phyloP scores from a whole-genome alignment of 805 yeast genomes.

The Candida arabinofermentans region DNA sequence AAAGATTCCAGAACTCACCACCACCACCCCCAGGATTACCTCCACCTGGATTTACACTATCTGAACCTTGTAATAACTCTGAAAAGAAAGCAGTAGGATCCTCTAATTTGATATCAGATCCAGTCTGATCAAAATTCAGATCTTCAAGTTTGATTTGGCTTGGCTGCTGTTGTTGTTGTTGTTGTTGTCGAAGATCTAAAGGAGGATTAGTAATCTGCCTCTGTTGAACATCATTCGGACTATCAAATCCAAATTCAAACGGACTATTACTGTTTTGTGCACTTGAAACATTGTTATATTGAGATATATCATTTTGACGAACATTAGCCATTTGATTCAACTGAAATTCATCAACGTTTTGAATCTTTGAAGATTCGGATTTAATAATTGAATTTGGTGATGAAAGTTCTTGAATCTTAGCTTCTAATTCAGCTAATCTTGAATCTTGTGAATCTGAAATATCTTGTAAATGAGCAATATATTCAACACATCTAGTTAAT shows the following conservation, averaged over 20 bases:
- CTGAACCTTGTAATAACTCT: slow-evolving; percentile 9
- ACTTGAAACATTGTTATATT: not conserved
- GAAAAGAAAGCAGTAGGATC: slow-evolving; percentile 15
- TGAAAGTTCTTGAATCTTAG: slow-evolving; percentile 31
- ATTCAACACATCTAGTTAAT: slow-evolving; percentile 73
- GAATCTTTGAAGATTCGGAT: not conserved
- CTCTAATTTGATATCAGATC: slow-evolving; percentile 5
- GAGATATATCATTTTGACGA: not conserved
- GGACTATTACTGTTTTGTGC: slow-evolving; percentile 6
- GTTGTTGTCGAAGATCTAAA: not conserved
- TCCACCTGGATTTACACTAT: slow-evolving; percentile 1
- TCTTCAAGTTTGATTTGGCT: slow-evolving; percentile 10
- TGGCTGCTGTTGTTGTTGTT: slow-evolving; percentile 1
- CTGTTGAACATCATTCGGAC: slow-evolving; percentile 3
- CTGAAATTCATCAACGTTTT: not conserved
- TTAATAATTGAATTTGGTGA: not conserved
- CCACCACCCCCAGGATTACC: not conserved
- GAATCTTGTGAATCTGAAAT: slow-evolving; percentile 55
- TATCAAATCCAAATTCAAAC: slow-evolving; percentile 12
- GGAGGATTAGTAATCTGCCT: not conserved
- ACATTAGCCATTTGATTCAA: not conserved
- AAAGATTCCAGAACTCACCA: slow-evolving; percentile 3
- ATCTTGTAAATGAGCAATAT: slow-evolving; percentile 60
- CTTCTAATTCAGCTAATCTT: slow-evolving; percentile 38
- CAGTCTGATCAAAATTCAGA: not conserved